Percentiles rank a stretch among this genome's conserved stretches.
Evolutionary conservation across 495 filamentous ascomycete genomes (phyloP).

Genomic region (Zalerion maritima): DNA sequence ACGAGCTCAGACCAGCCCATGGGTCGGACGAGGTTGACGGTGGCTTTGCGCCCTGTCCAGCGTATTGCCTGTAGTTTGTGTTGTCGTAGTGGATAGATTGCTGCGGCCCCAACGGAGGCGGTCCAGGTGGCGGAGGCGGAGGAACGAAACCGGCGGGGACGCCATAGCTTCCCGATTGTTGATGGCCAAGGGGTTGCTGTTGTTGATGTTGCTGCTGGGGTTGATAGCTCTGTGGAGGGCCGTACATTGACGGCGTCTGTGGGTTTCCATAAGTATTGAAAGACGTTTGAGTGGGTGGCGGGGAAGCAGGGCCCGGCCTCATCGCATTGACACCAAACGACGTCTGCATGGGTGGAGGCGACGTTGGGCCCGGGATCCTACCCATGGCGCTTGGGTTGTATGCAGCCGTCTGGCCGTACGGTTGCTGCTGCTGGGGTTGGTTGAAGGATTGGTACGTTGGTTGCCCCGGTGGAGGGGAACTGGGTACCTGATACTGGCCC

Average conservation of each 20-base stretch:
- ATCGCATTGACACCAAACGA: constrained; percentile 28
- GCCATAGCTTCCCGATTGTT: constrained; percentile 18
- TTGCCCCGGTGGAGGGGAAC: constrained; percentile 35
- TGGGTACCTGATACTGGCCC: constrained; percentile 36
- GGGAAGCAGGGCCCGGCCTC: constrained; percentile 32
- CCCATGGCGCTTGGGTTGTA: constrained; percentile 36
- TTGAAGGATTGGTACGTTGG: constrained; percentile 14
- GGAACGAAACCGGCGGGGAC: constrained; percentile 71
- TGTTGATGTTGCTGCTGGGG: constrained; percentile 8
- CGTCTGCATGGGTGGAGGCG: constrained; percentile 31
- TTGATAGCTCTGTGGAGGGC: constrained; percentile 1
- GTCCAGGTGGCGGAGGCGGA: constrained; percentile 76
- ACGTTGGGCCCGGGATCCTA: constrained; percentile 32
- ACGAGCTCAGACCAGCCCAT: too few species aligned
- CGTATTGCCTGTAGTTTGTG: too few species aligned
- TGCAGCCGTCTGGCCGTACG: constrained; percentile 24
- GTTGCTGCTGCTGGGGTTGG: constrained; percentile 14
- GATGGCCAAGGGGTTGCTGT: constrained; percentile 16
- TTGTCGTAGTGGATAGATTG: constrained; percentile 37
- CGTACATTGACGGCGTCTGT: constrained; percentile 9
- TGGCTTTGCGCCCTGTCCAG: constrained; percentile 21
- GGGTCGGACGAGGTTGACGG: constrained; percentile 43
- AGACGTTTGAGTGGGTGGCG: constrained; percentile 36
- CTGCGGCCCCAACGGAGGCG: constrained; percentile 59
- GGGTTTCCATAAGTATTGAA: constrained; percentile 37